Conservation (phyloP, 2,329 filamentous ascomycete genomes). For the Ascochyta pisi region DNA sequence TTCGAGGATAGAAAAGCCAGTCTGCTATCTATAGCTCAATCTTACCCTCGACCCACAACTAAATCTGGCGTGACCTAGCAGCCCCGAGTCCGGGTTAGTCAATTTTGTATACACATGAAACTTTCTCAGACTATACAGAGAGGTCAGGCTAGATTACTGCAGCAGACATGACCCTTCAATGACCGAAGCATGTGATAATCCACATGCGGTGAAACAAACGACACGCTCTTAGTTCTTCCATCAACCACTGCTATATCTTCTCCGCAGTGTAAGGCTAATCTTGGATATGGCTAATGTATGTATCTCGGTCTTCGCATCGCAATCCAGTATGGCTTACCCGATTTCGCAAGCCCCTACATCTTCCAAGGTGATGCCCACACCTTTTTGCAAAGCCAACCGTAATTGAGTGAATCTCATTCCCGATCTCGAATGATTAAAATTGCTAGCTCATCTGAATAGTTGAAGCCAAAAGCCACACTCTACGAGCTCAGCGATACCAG, state of each 20-base stretch:
- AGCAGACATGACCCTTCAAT: background rate
- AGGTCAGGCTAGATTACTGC: background rate
- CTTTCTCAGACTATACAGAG: background rate
- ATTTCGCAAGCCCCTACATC: background rate
- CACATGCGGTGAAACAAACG: background rate
- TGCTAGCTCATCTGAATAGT: too few relatives aligned
- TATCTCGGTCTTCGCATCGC: background rate
- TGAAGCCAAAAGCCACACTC: background rate
- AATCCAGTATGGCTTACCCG: background rate
- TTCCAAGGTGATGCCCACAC: background rate
- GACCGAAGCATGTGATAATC: background rate
- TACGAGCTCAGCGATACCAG: background rate
- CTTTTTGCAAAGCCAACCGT: too few relatives aligned
- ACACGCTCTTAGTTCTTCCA: background rate
- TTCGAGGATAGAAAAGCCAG: background rate
- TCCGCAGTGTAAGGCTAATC: slow-evolving; percentile 35
- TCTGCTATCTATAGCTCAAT: background rate
- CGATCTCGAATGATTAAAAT: too few relatives aligned
- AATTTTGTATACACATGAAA: background rate
- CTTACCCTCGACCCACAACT: background rate
- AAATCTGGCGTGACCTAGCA: background rate
- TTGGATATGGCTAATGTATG: background rate
- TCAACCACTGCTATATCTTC: background rate
- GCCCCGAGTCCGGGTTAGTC: background rate
- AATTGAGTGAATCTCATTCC: too few relatives aligned